Evolutionary conservation across 176 grass and related monocot species (phyloP), one percentile per base, ranked within the genome.

Genomic region (Hsuehochloa calcarea): DNA sequence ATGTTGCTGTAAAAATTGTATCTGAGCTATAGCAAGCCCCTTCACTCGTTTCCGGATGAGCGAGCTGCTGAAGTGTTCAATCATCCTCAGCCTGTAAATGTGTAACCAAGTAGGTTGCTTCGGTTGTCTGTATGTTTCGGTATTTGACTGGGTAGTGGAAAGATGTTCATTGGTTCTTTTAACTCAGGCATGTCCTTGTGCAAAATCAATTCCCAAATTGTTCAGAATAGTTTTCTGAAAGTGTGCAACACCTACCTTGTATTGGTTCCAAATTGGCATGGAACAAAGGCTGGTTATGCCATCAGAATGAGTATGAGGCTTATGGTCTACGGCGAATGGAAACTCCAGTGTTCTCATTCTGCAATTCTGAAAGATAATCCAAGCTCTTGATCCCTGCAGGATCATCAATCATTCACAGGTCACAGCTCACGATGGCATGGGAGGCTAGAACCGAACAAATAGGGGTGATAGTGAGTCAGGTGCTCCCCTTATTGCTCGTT

Each of bases 1-100:
- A 77, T 43, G 34, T 49, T 25, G 14, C 63, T 92, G 91, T 87
- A 89, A 87, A 89, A 74, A 81, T 74, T 92, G 80, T 84, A 71
- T 11, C 77, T 52, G 65, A 89, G 46, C 75, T 87, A 84, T 92
- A 92, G 80, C 25, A 38, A 70, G 43, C 75, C 51, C 20, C 51
- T 79, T 65, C 19, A 10, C 44, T 43, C n/a, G 23, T 68, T 60
- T 79, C 31, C 6, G 23, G 50, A 44, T 27, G 47, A 80, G 61
- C 26, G 41, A 75, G 85, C 22, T 65, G 37, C 31, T 60, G 58
- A 45, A 45, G 31, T 67, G 46, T 56, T 80, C 68, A 77, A 20
- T 80, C 69, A 77, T 31, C 49, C 37, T 62, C 75, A 8, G 75
- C 80, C 62, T 87, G 89, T 91, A 91, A 84, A 91, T 91, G 70